These are phyloP conservation scores for Lachnellula suecica DNA, from an alignment of 2,329 filamentous ascomycete genomes.

Conservation along the genomic window DNA sequence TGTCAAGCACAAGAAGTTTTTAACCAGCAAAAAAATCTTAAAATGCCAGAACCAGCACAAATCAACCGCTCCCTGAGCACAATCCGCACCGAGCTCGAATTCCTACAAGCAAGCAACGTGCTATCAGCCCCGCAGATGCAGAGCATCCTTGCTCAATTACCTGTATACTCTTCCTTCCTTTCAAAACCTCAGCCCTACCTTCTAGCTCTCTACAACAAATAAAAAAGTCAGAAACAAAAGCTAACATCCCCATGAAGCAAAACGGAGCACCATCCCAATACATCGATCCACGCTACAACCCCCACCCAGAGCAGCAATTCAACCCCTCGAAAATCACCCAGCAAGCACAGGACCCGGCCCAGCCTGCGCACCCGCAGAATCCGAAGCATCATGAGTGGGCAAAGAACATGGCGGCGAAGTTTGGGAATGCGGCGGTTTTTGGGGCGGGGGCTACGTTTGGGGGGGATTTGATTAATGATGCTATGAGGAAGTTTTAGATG, in stretches of 20 bases:
- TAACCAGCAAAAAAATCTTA: not conserved
- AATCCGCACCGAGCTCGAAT: conserved; percentile 29
- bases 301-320: conserved; percentile 20
- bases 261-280: conserved; percentile 26
- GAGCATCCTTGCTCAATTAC: conserved; percentile 34
- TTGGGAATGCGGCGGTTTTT: conserved; percentile 33
- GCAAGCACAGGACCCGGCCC: conserved; percentile 29
- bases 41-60: conserved; percentile 29
- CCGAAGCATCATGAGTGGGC: conserved; percentile 33
- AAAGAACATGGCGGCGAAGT: conserved; percentile 24
- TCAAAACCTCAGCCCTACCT: not conserved
- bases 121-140: conserved; percentile 31
- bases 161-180: conserved; percentile 20
- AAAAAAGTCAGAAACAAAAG: not conserved
- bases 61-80: conserved; percentile 28
- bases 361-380: conserved; percentile 32
- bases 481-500: conserved; percentile 16
- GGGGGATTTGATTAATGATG: conserved; percentile 31
- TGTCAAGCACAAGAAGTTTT: no score
- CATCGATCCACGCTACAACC: conserved; percentile 28
- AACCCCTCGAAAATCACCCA: conserved; percentile 25
- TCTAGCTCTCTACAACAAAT: not conserved
- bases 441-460: conserved; percentile 33
- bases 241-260: conserved; percentile 19
- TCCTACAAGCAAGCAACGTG: conserved; percentile 30